Percentiles rank a stretch among this genome's conserved stretches.
Evolutionary conservation across 805 yeast species (phyloP).

Genomic region (Pachysolen tannophilus): DNA sequence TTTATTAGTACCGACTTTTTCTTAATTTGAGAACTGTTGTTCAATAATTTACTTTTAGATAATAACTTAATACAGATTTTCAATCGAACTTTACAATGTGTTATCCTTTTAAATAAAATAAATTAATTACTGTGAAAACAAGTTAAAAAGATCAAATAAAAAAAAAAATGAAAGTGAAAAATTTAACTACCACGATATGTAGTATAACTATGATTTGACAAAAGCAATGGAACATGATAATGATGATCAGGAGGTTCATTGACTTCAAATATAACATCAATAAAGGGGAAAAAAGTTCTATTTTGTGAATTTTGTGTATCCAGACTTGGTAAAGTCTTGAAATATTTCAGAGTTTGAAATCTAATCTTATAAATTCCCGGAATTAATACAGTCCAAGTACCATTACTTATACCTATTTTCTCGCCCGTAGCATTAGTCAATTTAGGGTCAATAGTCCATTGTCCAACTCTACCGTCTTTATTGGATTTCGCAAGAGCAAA

Average conservation of each 20-base stretch:
- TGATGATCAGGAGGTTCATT: conserved; percentile 65
- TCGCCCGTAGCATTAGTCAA: conserved; percentile 4
- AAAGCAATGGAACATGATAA: conserved; percentile 81
- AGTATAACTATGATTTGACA: conserved; percentile 81
- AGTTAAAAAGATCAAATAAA: too few species aligned
- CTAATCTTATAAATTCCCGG: conserved; percentile 71
- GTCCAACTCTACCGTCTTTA: conserved; percentile 68
- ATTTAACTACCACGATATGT: conserved; percentile 80
- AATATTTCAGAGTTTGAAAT: conserved; percentile 69
- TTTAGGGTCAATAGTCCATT: conserved; percentile 50
- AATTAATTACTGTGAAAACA: too few species aligned
- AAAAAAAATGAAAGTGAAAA: too few species aligned
- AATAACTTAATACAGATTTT: too few species aligned
- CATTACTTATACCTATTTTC: conserved; percentile 10
- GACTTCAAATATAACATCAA: conserved; percentile 70
- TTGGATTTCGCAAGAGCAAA: conserved; percentile 70
- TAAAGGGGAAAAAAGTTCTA: conserved; percentile 75
- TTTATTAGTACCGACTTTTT: too few species aligned
- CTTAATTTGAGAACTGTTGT: too few species aligned
- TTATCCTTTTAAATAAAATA: too few species aligned
- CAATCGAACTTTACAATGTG: too few species aligned
- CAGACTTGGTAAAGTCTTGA: conserved; percentile 23
- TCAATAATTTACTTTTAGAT: too few species aligned
- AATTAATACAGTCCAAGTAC: conserved; percentile 35
- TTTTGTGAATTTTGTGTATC: conserved; percentile 14